phyloP scores from a whole-genome alignment of 306 rosid genomes.

The Malus fusca region DNA sequence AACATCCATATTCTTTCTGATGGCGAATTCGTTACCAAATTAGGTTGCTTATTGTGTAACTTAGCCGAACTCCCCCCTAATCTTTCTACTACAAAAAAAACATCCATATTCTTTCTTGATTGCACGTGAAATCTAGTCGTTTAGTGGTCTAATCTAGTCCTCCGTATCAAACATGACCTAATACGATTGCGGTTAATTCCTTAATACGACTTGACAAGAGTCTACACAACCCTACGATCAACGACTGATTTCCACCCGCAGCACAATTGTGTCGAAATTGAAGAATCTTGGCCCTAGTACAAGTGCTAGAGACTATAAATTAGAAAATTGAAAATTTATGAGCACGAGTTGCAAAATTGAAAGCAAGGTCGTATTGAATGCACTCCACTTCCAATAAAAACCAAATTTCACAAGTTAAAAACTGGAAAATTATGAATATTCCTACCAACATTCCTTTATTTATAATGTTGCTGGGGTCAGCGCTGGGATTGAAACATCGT shows the following conservation, averaged over 20 bases:
- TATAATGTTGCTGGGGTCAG: constrained; percentile 14
- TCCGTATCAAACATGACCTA: background rate
- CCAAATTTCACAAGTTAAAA: background rate
- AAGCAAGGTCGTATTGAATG: background rate
- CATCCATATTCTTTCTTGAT: too few species aligned
- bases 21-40: too few species aligned
- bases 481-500: constrained; percentile 17
- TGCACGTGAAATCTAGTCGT: too few species aligned
- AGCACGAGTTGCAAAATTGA: background rate
- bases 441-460: constrained; percentile 27
- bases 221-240: background rate
- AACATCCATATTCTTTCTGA: too few species aligned
- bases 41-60: too few species aligned
- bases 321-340: background rate
- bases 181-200: background rate
- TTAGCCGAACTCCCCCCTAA: too few species aligned
- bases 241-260: too few species aligned
- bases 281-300: too few species aligned
- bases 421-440: background rate
- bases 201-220: background rate
- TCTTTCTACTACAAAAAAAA: too few species aligned
- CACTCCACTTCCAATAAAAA: background rate
- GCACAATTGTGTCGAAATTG: too few species aligned
- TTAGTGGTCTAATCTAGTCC: background rate
- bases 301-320: too few species aligned